Evolutionary conservation across 192 early-diverging fungal species (phyloP), one percentile per base, ranked within the genome.

Genomic region (Backusella luteola): DNA sequence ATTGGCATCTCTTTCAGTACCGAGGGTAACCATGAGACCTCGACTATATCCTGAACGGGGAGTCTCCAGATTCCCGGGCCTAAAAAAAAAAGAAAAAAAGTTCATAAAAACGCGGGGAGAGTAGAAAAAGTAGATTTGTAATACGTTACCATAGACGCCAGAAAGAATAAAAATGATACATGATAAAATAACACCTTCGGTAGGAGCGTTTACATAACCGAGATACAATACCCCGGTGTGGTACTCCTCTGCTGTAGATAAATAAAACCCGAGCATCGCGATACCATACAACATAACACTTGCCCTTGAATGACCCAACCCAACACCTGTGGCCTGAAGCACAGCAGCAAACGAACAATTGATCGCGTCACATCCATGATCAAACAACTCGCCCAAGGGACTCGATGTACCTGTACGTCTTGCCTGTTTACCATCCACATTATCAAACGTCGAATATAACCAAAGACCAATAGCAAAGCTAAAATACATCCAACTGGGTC

Each of bases 341-440:
- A 78, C 70, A 66, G 77, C 69, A 29, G 77, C 77, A 73, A 82
- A 82, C 0, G 76, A 80, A 67, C 67, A 81, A 71, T 77, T 77
- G 17, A 82, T 35, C 66, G 73, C 77, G 35, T 71, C 59, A 52
- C 70, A 95, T 63, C 95, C 94, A 73, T 98, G 96, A 83, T 98
- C 96, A 86, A 98, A 98, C 67, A 98, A 85, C 85, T 98, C 96
- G 29, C 96, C 96, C 76, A 98, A 78, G 21, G 96, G 96, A 42
- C 94, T 92, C 1, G 90, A 90, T 11, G 94, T 91, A 67, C 93
- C 93, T 39, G 96, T 97, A 52, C 94, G 87, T 67, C 96, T 86
- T 14, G 96, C 96, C 80, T 98, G 96, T 83, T 97, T 97, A 34
- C 96, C 96, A 76, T 98, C 96, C 78, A 98, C 92, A 46, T 93